Evolutionary conservation across 305 asterid genomes (phyloP), one percentile per base, ranked within the genome.

Genomic region (Fraxinus albicans): DNA sequence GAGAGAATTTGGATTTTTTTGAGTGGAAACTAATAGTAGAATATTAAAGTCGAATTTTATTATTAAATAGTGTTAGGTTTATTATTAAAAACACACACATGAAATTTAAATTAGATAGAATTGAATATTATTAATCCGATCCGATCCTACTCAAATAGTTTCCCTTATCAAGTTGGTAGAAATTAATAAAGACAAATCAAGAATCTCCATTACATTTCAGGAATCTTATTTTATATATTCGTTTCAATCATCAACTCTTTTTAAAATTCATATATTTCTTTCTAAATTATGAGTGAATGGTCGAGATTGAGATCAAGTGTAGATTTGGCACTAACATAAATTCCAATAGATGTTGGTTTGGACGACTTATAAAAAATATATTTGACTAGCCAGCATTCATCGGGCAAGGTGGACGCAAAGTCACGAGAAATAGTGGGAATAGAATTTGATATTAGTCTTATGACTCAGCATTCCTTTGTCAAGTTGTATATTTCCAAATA

Each of bases 391-490:
- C 82, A 65, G 84, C 83, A 21, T 29, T 73, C 34, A 76, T 58
- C 74, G 79, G 65, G 82, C 87, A 84, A 1, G 86, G 88, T 80
- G 85, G 65, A 76, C 63, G 86, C 77, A 72, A 83, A 78, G 69
- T 76, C 85, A 83, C 85, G 79, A 83, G 76, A 65, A 42, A 81
- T 21, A 34, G 34, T 72, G 2, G 44, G 50, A 21, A 5, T 76
- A 13, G 83, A 25, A 65, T 38, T 84, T 84, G 69, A 50, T 80
- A 44, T n/a, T n/a, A 79, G 79, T 82, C 84, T 78, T 70, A 76
- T 80, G 86, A 84, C 60, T 79, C 82, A 76, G 80, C 84, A 58
- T 40, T 47, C 47, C 4, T 53, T 65, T 25, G 73, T 82, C 31
- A 70, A 21, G 6, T 76, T 83, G 8, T 44, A 31, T 12, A 65